phyloP scores from a whole-genome alignment of 2,329 filamentous ascomycete genomes.

The Colletotrichum nymphaeae region DNA sequence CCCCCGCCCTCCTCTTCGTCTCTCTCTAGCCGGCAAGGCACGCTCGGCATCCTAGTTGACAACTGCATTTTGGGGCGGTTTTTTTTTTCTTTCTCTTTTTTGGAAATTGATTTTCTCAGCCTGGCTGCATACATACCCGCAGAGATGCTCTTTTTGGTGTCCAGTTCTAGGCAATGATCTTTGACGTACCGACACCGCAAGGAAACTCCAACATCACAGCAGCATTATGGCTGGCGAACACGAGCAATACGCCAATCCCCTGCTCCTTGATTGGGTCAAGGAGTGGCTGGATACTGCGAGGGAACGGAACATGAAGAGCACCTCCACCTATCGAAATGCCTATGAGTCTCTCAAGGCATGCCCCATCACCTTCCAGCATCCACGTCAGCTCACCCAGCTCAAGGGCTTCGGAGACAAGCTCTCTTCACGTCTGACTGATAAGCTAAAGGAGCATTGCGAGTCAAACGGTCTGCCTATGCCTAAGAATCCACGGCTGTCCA shows the following conservation, averaged over 20 bases:
- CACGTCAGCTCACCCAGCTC: conserved; percentile 78
- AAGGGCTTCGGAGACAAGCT: conserved; percentile 80
- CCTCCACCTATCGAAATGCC: conserved; percentile 79
- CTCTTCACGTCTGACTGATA: conserved; percentile 75
- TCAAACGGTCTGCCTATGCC: conserved; percentile 78
- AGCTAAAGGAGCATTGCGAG: conserved; percentile 69
- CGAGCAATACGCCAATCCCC: conserved; percentile 72
- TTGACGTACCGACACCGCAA: conserved; percentile 25
- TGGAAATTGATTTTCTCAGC: background rate
- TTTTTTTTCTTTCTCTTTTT: background rate
- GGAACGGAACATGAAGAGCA: conserved; percentile 76
- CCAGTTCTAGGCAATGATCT: conserved; percentile 1
- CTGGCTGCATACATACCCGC: background rate
- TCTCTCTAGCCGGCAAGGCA: background rate
- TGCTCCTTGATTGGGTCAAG: conserved; percentile 79
- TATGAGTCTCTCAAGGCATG: conserved; percentile 82
- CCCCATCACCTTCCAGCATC: conserved; percentile 77
- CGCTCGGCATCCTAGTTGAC: background rate
- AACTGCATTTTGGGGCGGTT: background rate
- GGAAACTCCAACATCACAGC: conserved; percentile 35
- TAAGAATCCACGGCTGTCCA: conserved; percentile 58
- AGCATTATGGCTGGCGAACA: conserved; percentile 46
- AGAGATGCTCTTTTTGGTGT: background rate
- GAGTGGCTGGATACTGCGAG: conserved; percentile 80
- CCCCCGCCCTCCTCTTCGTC: background rate